A percentile compares a stretch with the other conserved stretches of the same genome.
Evolutionary conservation across 108 stramenopile species (phyloP).

Genomic region (Cyclotella baltica): DNA sequence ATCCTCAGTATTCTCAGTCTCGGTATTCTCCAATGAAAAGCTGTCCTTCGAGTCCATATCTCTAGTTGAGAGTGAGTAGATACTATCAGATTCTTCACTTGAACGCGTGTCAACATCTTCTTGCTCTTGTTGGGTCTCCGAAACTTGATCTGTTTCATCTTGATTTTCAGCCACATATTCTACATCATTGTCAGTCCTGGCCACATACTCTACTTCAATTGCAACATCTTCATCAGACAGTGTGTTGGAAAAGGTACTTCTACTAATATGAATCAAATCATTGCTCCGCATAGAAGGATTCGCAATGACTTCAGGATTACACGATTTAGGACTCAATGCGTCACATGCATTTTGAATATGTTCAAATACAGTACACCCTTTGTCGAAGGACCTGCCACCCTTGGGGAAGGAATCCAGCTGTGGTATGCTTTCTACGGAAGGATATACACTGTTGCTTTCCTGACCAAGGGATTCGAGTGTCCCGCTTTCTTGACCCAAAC

Average conservation of each 20-base stretch:
- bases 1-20: too few relatives aligned
- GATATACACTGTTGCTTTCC: not conserved
- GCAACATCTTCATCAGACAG: constrained; percentile 39
- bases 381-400: constrained; percentile 37
- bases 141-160: not conserved
- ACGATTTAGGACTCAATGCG: constrained; percentile 19
- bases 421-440: constrained; percentile 12
- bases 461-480: too few relatives aligned
- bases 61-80: constrained; percentile 27
- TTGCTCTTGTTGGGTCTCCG: not conserved
- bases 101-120: constrained; percentile 6
- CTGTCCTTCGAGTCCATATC: constrained; percentile 18
- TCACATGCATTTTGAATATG: constrained; percentile 32
- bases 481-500: not conserved
- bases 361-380: constrained; percentile 26
- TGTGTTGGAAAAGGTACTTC: constrained; percentile 14
- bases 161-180: not conserved
- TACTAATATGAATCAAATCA: constrained; percentile 2
- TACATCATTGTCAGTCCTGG: not conserved
- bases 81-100: constrained; percentile 16
- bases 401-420: constrained; percentile 29
- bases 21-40: too few relatives aligned
- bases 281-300: not conserved
- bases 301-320: not conserved
- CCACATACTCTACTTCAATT: constrained; percentile 54